Percentiles rank a stretch among this genome's conserved stretches.
Conservation (phyloP, 2,329 filamentous ascomycete species). For the Ophiostoma sp. region DNA sequence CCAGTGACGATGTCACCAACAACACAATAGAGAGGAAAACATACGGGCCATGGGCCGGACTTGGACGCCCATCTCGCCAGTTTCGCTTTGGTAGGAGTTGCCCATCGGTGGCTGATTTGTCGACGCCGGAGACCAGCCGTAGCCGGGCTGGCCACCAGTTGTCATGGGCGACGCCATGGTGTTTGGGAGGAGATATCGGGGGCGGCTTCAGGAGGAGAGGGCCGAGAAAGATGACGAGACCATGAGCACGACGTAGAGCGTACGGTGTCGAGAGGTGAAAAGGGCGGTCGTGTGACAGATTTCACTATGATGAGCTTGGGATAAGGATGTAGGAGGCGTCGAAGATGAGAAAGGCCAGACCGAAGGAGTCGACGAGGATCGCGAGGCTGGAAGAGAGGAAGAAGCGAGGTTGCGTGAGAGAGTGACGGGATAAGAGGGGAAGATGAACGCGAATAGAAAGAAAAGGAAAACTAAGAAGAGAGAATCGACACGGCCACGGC, state of each 20-base stretch:
- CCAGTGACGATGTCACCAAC: not conserved
- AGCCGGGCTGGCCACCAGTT: constrained; percentile 21
- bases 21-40: constrained; percentile 24
- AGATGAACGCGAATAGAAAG: not conserved
- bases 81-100: constrained; percentile 20
- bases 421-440: not conserved
- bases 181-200: not conserved
- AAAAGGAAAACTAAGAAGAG: constrained; percentile 1
- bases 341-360: not conserved
- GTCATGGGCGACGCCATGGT: constrained; percentile 27
- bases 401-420: not conserved
- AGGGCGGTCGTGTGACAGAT: not conserved
- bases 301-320: not conserved
- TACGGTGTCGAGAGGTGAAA: not conserved
- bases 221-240: not conserved
- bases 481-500: not conserved
- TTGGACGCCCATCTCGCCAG: constrained; percentile 32
- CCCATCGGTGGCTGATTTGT: constrained; percentile 16
- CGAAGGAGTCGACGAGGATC: not conserved
- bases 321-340: not conserved
- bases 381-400: not conserved
- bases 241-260: constrained; percentile 16
- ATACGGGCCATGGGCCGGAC: constrained; percentile 35
- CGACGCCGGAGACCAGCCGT: constrained; percentile 19
- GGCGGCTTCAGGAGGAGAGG: constrained; percentile 9